Evolutionary conservation across 768 basidiomycete species (phyloP).

Genomic region (Boletus sensibilis): DNA sequence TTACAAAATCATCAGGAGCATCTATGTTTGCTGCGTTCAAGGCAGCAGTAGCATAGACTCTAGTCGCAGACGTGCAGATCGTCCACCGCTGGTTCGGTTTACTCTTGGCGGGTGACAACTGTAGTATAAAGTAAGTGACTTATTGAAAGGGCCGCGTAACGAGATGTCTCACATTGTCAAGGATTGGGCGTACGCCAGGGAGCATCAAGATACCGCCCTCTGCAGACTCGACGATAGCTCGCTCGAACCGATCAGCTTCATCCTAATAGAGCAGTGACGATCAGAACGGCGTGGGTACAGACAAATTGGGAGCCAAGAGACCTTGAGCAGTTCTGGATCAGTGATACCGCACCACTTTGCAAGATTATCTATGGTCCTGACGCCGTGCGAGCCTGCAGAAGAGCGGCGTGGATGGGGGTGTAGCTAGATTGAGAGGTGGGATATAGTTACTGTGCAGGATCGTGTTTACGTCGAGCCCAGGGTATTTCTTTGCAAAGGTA

Average conservation of each 20-base stretch:
- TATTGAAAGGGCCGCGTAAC: not conserved
- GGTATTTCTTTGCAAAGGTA: constrained; percentile 69
- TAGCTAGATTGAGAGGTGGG: not conserved
- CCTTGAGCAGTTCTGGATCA: constrained; percentile 69
- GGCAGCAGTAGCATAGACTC: constrained; percentile 69
- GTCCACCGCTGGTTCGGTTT: constrained; percentile 72
- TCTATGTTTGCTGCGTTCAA: constrained; percentile 64
- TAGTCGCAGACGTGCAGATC: constrained; percentile 85
- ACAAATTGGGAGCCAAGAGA: constrained; percentile 27
- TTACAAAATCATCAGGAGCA: constrained; percentile 71
- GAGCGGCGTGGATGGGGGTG: not conserved
- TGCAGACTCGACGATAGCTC: constrained; percentile 68
- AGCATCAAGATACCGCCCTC: constrained; percentile 62
- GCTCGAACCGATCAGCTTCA: constrained; percentile 78
- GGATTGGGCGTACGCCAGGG: constrained; percentile 64
- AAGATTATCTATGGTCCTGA: constrained; percentile 82
- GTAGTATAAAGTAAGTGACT: constrained; percentile 6
- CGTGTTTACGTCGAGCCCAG: constrained; percentile 55
- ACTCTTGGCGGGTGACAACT: constrained; percentile 31
- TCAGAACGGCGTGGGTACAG: not conserved
- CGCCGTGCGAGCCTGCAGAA: constrained; percentile 68
- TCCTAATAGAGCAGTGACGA: constrained; percentile 36
- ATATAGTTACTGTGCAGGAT: constrained; percentile 59
- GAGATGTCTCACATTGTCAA: constrained; percentile 47
- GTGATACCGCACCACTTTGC: constrained; percentile 65